Base-by-base conservation (phyloP, 2,329 filamentous ascomycete genomes). In the Thelonectria blattea region DNA sequence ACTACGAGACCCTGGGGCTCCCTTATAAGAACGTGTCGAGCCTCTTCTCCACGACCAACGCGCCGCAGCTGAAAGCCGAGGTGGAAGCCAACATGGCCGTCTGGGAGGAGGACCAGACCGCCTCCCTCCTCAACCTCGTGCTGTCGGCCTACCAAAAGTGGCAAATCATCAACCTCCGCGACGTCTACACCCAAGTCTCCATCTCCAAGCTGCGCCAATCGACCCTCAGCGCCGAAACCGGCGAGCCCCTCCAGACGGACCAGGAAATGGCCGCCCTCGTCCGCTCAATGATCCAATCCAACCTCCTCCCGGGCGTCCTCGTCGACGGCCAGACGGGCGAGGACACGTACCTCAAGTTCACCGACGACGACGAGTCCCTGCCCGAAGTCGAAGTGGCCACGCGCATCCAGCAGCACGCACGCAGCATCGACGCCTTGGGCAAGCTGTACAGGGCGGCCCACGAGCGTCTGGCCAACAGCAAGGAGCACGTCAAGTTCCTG, bases 21-120 rank as follows among this genome's bases (percentile, higher is more conserved):
- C 83, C 88, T 2, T 98, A 98, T 74, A 82, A 88, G 48, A 82
- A 83, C 9, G 75, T 98, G 12, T 91, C 87, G 0, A 80, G 84
- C 9, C 81, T 88, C 7, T 97, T 97, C 72, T 82, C 86, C 61
- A 80, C 80, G 17, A 63, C 69, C 18, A 73, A 80, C 30, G 83
- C 86, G 9, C 77, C 80, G 9, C 84, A 84, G 60, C 80, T 96
- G 32, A 84, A 84, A 68, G 80, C 82, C 3, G 90, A 93, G 69
- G 81, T 87, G 15, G 84, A 89, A 34, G 79, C 81, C 14, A 87
- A 88, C 37, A 4, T 24, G 58, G 62, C 2, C 73, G 75, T 86
- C 18, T 96, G 91, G 89, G 74, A 78, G 39, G 81, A 85, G 66
- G 93, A 98, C 68, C 85, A 86, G 48, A 98, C 96, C 70, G 75